Evolutionary conservation across 805 yeast genomes (phyloP).

Genomic region (Teunomyces atbi): DNA sequence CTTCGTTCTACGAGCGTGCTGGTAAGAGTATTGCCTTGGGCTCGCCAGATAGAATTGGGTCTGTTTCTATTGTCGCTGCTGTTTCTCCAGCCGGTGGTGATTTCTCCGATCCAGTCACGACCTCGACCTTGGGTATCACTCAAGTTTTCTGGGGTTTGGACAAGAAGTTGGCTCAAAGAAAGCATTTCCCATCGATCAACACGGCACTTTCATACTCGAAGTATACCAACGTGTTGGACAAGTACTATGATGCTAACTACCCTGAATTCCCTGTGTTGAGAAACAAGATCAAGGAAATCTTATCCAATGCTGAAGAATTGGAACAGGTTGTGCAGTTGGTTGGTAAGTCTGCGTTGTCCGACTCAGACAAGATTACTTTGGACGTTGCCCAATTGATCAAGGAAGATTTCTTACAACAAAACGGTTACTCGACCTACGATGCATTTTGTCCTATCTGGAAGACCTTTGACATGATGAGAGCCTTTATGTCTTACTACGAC

Average conservation of each 20-base stretch:
- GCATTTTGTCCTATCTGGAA: constrained; percentile 99
- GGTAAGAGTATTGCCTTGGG: constrained; percentile 96
- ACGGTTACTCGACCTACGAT: constrained; percentile 97
- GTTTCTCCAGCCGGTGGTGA: constrained; percentile 99
- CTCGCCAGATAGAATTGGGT: constrained; percentile 93
- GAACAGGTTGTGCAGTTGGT: constrained; percentile 99
- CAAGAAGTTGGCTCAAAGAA: constrained; percentile 98
- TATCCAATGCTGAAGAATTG: constrained; percentile 95
- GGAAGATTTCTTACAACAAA: constrained; percentile 98
- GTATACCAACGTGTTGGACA: constrained; percentile 83
- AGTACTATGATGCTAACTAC: constrained; percentile 79
- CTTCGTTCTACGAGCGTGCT: constrained; percentile 99
- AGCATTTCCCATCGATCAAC: constrained; percentile 98
- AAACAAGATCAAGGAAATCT: constrained; percentile 88
- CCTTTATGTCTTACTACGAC: constrained; percentile 85
- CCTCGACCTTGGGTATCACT: constrained; percentile 98
- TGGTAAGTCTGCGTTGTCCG: constrained; percentile 97
- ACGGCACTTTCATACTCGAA: constrained; percentile 96
- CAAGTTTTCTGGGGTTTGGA: constrained; percentile 99
- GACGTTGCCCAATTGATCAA: constrained; percentile 90
- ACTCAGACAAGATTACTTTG: constrained; percentile 92
- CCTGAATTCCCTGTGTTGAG: constrained; percentile 92
- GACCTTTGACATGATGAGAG: constrained; percentile 97
- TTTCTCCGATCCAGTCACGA: constrained; percentile 99
- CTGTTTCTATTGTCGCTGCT: constrained; percentile 98